phyloP scores from a whole-genome alignment of 768 basidiomycete species.

The Botryobasidium botryosum region DNA sequence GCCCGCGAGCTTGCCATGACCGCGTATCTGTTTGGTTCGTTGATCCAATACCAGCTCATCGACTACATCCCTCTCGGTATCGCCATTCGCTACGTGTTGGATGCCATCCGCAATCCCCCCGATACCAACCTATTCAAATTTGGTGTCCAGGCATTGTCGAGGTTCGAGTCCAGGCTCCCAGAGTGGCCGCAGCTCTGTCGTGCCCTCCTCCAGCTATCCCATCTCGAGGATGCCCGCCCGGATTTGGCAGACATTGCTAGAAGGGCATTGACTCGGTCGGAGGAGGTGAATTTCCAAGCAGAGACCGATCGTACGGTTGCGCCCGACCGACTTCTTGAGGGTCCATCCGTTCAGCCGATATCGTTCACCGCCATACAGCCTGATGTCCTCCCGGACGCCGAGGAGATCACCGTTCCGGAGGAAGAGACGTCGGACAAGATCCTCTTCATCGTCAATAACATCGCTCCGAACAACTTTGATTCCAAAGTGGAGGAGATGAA shows the following conservation, averaged over 20 bases:
- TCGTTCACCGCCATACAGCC: conserved; percentile 68
- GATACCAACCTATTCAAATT: conserved; percentile 92
- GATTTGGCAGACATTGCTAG: conserved; percentile 59
- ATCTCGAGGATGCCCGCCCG: conserved; percentile 70
- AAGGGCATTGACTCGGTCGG: conserved; percentile 41
- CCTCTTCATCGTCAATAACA: conserved; percentile 94
- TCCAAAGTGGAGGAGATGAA: conserved; percentile 74
- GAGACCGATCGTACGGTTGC: conserved; percentile 22
- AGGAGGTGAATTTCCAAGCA: conserved; percentile 25
- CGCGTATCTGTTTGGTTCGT: conserved; percentile 86
- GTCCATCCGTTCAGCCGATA: conserved; percentile 27
- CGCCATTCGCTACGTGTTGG: conserved; percentile 90
- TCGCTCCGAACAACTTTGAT: conserved; percentile 88
- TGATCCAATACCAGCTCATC: conserved; percentile 85
- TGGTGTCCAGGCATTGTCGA: conserved; percentile 74
- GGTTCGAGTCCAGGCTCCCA: conserved; percentile 70
- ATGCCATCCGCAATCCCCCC: conserved; percentile 79
- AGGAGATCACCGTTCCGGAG: conserved; percentile 44
- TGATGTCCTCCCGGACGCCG: conserved; percentile 44
- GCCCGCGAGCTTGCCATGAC: conserved; percentile 90
- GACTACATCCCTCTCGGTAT: conserved; percentile 91
- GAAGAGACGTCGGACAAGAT: conserved; percentile 87
- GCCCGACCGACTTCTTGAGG: conserved; percentile 12
- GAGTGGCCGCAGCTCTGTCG: conserved; percentile 93
- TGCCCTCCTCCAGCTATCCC: conserved; percentile 71